Base-by-base conservation (phyloP, 176 grass and related monocot species). In the Thalia dealbata region DNA sequence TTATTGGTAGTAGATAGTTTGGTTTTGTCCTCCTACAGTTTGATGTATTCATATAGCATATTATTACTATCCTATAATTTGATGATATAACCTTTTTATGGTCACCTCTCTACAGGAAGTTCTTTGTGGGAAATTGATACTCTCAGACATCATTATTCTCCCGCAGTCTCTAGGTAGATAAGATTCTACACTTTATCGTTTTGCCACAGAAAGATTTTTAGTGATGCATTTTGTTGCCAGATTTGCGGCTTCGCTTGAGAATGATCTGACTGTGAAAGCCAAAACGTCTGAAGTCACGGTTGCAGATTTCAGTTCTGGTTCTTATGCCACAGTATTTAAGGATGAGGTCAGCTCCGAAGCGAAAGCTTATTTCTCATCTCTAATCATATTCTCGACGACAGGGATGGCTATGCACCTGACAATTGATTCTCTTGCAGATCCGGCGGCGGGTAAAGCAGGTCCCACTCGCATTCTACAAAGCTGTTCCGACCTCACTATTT, bases 51-150 rank as follows among this genome's bases (percentile, higher is more conserved):
- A 9, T 19, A 58, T 58, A 58, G 54, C 73, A 59, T 80, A 61
- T 77, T 75, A 23, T 44, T 48, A 4, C 6, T 48, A 48, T 0
- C 5, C 45, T 48, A 48, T 9, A 48, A 10, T 48, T 48, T 9
- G 6, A 48, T 13, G 11, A 13, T 38, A 70, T 80, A 52, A 70
- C 64, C 43, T 14, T 76, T 65, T 42, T 38, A 16, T 56, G 59
- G 22, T 50, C 25, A 44, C 70, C n/a, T n/a, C n/a, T n/a, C 64
- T 70, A 51, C 83, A 93, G 95, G 90, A 80, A 91, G 90, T 82
- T 93, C 95, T 74, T 78, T 99, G 51, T 97, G 87, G 89, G 95
- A 97, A 86, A 88, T 99, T 73, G 87, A 93, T 44, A 92, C 87
- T 0, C 87, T 93, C 35, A 85, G 85, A 14, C 83, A 88, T 74